These are phyloP conservation scores for Penicillium daleae DNA, from an alignment of 495 filamentous ascomycete species.

Conservation along the genomic window DNA sequence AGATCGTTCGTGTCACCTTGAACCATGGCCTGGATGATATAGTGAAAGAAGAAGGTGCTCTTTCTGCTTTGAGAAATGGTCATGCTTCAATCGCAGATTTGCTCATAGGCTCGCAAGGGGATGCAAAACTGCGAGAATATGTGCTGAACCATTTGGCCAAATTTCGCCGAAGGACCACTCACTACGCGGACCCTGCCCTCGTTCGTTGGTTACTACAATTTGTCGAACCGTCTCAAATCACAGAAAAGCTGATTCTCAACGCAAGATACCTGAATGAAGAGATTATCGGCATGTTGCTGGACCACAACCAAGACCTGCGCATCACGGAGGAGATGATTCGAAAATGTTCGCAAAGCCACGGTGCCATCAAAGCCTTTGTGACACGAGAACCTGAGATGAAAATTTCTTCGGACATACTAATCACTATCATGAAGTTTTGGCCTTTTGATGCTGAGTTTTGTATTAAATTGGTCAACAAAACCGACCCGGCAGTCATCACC, in stretches of 20 bases:
- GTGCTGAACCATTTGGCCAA: not conserved
- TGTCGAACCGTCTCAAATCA: not conserved
- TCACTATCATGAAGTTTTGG: not conserved
- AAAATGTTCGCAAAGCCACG: not conserved
- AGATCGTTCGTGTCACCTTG: not conserved
- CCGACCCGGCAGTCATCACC: not conserved
- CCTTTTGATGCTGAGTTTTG: not conserved
- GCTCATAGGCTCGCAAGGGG: not conserved
- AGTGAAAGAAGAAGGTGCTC: not conserved
- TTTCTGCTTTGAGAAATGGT: not conserved
- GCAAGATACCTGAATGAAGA: not conserved
- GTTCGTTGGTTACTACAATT: not conserved
- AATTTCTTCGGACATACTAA: not conserved
- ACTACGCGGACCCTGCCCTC: not conserved
- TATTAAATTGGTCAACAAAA: not conserved
- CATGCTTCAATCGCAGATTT: not conserved
- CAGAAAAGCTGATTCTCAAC: not conserved
- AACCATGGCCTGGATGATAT: not conserved
- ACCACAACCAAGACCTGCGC: not conserved
- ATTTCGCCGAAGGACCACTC: not conserved
- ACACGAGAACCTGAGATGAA: not conserved
- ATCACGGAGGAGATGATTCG: not conserved
- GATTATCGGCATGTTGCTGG: not conserved
- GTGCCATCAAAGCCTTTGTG: not conserved
- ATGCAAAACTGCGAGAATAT: not conserved